Base-by-base conservation (phyloP, 257 asterid species). In the Misopates orontium region DNA sequence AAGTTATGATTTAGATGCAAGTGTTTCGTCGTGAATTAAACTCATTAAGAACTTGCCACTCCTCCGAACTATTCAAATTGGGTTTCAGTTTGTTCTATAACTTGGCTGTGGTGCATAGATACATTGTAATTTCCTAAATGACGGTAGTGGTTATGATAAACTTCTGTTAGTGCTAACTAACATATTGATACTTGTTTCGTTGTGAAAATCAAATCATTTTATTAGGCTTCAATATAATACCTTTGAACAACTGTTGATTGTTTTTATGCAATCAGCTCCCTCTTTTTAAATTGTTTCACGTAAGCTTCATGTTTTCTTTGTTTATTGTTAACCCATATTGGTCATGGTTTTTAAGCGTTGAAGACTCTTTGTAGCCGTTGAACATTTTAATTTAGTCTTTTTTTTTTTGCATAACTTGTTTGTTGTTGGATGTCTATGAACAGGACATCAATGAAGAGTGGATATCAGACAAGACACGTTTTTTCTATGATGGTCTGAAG, bases 391-490 rank as follows among this genome's bases (percentile, higher is more conserved):
- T 61, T 50, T 5, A 36, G 42, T 44, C 36, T 28, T 53, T 55
- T 55, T 61, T 13, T 58, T 57, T 44, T 17, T 47, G 22, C 56
- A 22, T 44, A 64, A 8, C 14, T 67, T 60, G 52, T 21, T 53
- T 28, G 67, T 67, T 69, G 5, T 50, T 52, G 50, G 24, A 23
- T 82, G 55, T 71, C 17, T 60, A 17, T 69, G 24, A 80, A 66
- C 82, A 86, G 99, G 99, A 88, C 67, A 94, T 94, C 74, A 94
- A 94, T 63, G 99, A 94, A 73, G 99, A 94, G 77, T 94, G 99
- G 99, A 94, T 94, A 76, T 94, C 99, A 58, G 99, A 94, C 71
- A 94, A 90, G 80, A 94, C 97, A 19, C 96, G 99, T 61, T 94
- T 94, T 86, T 90, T 73, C 80, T 94, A 94, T 65, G 99, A 94